Conservation (phyloP, 805 yeast species). For the Jamesozyma piceae region DNA sequence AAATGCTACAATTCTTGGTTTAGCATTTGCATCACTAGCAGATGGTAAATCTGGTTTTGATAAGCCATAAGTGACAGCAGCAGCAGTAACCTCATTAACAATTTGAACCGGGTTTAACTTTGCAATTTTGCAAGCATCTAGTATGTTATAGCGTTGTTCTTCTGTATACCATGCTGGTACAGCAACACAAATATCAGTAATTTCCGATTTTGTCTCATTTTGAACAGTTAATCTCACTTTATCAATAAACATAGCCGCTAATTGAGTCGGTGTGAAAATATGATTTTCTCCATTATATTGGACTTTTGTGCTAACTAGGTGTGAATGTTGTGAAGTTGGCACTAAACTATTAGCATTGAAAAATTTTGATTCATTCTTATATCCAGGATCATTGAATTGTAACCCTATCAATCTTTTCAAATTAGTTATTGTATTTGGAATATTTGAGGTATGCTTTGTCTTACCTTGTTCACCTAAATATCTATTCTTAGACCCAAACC, state of each 20-base stretch:
- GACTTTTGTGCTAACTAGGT: constrained; percentile 80
- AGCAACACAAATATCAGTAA: constrained; percentile 82
- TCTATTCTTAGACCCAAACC: constrained; percentile 82
- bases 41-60: constrained; percentile 72
- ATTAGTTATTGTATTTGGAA: constrained; percentile 91
- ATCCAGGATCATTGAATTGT: constrained; percentile 54
- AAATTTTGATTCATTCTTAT: constrained; percentile 61
- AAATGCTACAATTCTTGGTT: constrained; percentile 80
- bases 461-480: constrained; percentile 90
- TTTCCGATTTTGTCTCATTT: constrained; percentile 63
- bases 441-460: constrained; percentile 90
- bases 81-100: constrained; percentile 94
- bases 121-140: constrained; percentile 90
- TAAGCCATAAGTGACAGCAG: constrained; percentile 98
- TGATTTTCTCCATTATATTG: constrained; percentile 69
- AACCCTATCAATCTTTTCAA: constrained; percentile 87
- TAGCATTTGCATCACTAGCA: constrained; percentile 90
- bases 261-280: constrained; percentile 77
- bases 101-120: constrained; percentile 96
- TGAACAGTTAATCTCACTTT: constrained; percentile 73
- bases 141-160: constrained; percentile 87
- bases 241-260: constrained; percentile 88
- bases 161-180: constrained; percentile 97
- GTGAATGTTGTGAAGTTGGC: constrained; percentile 51
- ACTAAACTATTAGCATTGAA: constrained; percentile 57